Percentiles rank a stretch among this genome's conserved stretches.
Evolutionary conservation across 441 rosid species (phyloP).

Genomic region (Arabidopsis hybrid): DNA sequence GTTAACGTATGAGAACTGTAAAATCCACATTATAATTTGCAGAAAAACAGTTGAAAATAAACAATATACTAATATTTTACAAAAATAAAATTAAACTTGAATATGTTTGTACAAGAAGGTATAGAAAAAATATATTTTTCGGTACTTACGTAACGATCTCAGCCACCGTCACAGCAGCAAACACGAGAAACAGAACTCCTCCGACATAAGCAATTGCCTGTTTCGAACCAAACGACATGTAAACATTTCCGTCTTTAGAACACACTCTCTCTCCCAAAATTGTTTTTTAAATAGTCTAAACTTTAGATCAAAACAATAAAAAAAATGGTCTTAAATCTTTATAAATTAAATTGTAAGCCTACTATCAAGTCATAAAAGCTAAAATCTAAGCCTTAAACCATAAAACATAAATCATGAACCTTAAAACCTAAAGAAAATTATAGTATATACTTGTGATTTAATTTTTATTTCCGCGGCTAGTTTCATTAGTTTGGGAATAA

Average conservation of each 20-base stretch:
- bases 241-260: constrained; percentile 5
- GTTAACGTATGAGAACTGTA: neutral
- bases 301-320: neutral
- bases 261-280: neutral
- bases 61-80: constrained; percentile 12
- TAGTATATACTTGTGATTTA: too few relatives aligned
- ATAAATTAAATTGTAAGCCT: neutral
- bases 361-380: neutral
- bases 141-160: constrained; percentile 60
- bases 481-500: constrained; percentile 34
- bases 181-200: constrained; percentile 87
- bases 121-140: neutral
- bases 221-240: constrained; percentile 39
- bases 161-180: constrained; percentile 70
- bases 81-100: neutral
- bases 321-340: neutral
- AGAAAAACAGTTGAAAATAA: constrained; percentile 12
- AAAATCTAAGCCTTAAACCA: neutral
- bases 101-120: neutral
- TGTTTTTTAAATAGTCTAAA: neutral
- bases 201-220: constrained; percentile 88
- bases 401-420: neutral
- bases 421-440: neutral
- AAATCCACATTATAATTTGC: constrained; percentile 4
- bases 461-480: neutral